A percentile compares a stretch with the other conserved stretches of the same genome.
These are phyloP conservation scores for Trametes versicolor DNA, from an alignment of 1,284 basidiomycete species.

Conservation along the genomic window DNA sequence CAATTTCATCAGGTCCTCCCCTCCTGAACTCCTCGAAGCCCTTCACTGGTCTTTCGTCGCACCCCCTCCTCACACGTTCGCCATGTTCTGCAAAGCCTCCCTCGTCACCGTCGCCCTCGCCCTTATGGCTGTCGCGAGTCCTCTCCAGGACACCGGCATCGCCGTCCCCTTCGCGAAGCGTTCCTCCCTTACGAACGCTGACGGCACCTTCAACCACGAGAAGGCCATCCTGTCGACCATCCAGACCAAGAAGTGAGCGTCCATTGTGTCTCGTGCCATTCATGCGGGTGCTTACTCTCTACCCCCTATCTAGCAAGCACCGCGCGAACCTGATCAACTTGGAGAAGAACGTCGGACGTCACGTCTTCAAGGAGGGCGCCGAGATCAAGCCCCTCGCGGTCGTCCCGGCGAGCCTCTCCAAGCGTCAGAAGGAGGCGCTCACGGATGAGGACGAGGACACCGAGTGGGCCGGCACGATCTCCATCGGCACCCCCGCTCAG, in stretches of 20 bases:
- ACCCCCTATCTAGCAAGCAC: slow-evolving; percentile 35
- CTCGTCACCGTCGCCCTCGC: slow-evolving; percentile 37
- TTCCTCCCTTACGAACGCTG: slow-evolving; percentile 32
- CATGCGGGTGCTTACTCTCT: background rate
- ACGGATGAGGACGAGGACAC: slow-evolving; percentile 34
- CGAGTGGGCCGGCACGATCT: slow-evolving; percentile 44
- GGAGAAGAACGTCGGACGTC: slow-evolving; percentile 33
- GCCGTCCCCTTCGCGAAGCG: slow-evolving; percentile 35
- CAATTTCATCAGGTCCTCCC: slow-evolving; percentile 25
- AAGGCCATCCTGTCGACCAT: slow-evolving; percentile 34
- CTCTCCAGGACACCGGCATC: slow-evolving; percentile 30
- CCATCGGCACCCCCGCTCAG: slow-evolving; percentile 43
- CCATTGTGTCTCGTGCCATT: background rate
- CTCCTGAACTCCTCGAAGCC: slow-evolving; percentile 27
- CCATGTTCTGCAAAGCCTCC: slow-evolving; percentile 40
- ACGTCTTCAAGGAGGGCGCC: slow-evolving; percentile 33
- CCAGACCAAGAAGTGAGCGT: slow-evolving; percentile 36
- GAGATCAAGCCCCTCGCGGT: slow-evolving; percentile 30
- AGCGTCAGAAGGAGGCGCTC: slow-evolving; percentile 34
- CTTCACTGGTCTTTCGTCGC: slow-evolving; percentile 17
- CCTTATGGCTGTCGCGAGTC: slow-evolving; percentile 36
- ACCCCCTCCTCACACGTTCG: slow-evolving; percentile 14
- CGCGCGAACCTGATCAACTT: slow-evolving; percentile 40
- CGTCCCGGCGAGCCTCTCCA: slow-evolving; percentile 21
- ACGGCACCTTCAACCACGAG: slow-evolving; percentile 39